These are phyloP conservation scores for Geosmithia putterillii DNA, from an alignment of 2,329 filamentous ascomycete species.

Conservation along the genomic window DNA sequence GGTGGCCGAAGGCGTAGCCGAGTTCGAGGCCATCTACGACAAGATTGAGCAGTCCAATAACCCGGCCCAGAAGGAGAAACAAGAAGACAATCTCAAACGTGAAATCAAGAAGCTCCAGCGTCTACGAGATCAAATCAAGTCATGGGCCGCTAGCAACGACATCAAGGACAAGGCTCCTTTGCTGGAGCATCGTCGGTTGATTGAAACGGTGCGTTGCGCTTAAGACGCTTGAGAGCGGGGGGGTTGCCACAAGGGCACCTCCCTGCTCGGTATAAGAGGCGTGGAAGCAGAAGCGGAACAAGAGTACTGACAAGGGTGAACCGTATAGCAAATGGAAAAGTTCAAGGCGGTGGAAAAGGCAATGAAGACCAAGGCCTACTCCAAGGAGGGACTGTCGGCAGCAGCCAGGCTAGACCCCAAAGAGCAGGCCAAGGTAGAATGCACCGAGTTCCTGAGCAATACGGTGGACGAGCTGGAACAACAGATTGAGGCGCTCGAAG, in stretches of 20 bases:
- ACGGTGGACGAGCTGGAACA: conserved; percentile 90
- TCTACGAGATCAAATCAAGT: conserved; percentile 97
- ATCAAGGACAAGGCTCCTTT: conserved; percentile 98
- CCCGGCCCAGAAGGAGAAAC: conserved; percentile 92
- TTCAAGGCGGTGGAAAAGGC: conserved; percentile 99
- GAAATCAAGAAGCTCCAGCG: conserved; percentile 99
- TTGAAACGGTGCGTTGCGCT: conserved; percentile 60
- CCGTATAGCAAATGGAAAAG: conserved; percentile 87
- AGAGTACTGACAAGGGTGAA: background rate
- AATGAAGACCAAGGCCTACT: conserved; percentile 99
- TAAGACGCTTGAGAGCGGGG: too few relatives aligned
- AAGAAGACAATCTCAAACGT: conserved; percentile 94
- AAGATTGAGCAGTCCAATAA: conserved; percentile 93
- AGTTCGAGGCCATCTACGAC: conserved; percentile 92
- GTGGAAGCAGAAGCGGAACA: background rate
- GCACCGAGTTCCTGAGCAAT: conserved; percentile 70
- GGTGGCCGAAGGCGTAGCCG: conserved; percentile 80
- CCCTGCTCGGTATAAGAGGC: too few relatives aligned
- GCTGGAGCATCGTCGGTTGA: conserved; percentile 86
- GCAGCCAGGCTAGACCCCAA: conserved; percentile 93
- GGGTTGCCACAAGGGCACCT: too few relatives aligned
- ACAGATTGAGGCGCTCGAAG: conserved; percentile 86
- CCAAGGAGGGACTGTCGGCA: conserved; percentile 89
- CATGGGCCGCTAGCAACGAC: conserved; percentile 96
- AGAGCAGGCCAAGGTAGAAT: conserved; percentile 86